Base-by-base conservation (phyloP, 2,329 filamentous ascomycete genomes). In the Epichloe gansuensis region DNA sequence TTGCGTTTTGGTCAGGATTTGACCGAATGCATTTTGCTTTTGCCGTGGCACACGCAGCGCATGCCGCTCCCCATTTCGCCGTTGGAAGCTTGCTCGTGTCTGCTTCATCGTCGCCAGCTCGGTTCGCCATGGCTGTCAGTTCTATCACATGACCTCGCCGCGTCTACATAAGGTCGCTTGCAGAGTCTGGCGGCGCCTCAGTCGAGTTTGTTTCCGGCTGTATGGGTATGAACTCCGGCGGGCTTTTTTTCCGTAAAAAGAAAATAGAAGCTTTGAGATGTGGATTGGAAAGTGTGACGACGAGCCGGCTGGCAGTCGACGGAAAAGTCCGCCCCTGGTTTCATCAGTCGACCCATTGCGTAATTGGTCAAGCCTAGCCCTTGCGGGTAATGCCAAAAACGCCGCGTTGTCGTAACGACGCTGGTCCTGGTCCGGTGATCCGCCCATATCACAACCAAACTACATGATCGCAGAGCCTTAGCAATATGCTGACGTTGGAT, bases 11-110 rank as follows among this genome's bases (percentile, higher is more conserved):
- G 2, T 57, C 53, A 4, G 61, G 57, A 51, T 68, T 69, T 6
- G 71, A 67, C 8, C 73, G 69, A 44, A 76, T 67, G 54, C 74
- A 76, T 55, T 75, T 76, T 7, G 74, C 73, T 56, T 76, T 76
- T 35, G 74, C 71, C 12, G 68, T 64, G 6, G 74, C 72, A 56
- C 74, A 76, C 1, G 71, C 64, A 5, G 71, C 65, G 48, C 74
- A 76, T 1, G 74, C 74, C 4, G 72, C 72, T 15, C 74, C 74
- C 74, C 74, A 76, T 72, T 68, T 69, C 34, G 67, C 67, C 53
- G 66, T 66, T 15, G 67, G 59, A 34, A 65, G 59, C 57, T 66
- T 67, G 23, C 58, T 61, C 48, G 63, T 53, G 31, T 61, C 58
- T 13, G 55, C 36, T 13, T 35, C 41, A 12, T 39, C 43, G 27